Base-by-base conservation (phyloP, 2,329 filamentous ascomycete genomes). In the Aspergillus brunneoviolaceus region DNA sequence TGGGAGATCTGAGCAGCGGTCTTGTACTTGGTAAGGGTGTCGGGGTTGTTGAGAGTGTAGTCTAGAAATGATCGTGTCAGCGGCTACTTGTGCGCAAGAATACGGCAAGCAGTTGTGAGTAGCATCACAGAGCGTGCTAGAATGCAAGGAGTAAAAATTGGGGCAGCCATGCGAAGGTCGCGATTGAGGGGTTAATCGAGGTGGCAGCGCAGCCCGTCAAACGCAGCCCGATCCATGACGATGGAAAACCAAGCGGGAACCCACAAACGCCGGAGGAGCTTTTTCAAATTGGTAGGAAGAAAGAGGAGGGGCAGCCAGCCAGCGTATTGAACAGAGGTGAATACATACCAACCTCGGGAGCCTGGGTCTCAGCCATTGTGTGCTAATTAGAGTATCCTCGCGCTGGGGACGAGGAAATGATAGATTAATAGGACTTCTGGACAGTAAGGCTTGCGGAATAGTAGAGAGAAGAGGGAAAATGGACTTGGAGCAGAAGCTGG, bases 1-100 rank as follows among this genome's bases (percentile, higher is more conserved):
- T 97, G 91, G 55, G 94, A 95, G 80, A 99, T 98, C 77, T 90
- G 85, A 65, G 91, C 94, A 60, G 95, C 95, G 67, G 90, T 93
- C 88, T 96, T 98, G 86, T 98, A 98, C 85, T 98, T 99, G 81
- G 95, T 98, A 72, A 99, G 86, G 72, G 92, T 97, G 78, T 96
- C 91, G 63, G 91, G 91, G 84, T 96, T 95, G 79, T 88, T 91
- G 78, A 97, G 87, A 69, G 90, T 86, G 82, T 96, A 93, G 78
- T 96, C 91, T 96, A 67, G 47, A 56, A 62, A 54, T 51, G 59
- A 58, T 57, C 54, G 31, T 51, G 61, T 50, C 48, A 35, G 59
- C 56, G 47, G 51, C 65, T 62, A 69, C 64, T 64, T 59, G 60
- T 16, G 63, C 55, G 60, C 60, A 39, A 56, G 59, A 42, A 39